Evolutionary conservation across 768 basidiomycete genomes (phyloP).

Genomic region (Rhodosporidiobolus odoratus): DNA sequence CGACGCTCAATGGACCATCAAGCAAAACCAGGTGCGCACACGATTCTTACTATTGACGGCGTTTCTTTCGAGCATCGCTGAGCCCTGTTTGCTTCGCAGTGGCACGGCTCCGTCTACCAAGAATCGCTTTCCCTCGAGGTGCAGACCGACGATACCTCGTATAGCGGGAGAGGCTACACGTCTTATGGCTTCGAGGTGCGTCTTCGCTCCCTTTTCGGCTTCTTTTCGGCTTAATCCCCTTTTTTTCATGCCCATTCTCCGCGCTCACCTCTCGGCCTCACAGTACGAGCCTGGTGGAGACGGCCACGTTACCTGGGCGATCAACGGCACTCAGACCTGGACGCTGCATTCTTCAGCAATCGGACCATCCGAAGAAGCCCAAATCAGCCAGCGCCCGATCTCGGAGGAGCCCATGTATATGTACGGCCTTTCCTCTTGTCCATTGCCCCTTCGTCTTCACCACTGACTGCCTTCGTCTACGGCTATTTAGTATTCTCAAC

Average conservation of each 20-base stretch:
- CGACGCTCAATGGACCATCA: slow-evolving; percentile 46
- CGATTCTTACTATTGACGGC: too few species aligned
- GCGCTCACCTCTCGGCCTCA: slow-evolving; percentile 4
- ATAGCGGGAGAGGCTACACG: slow-evolving; percentile 20
- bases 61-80: too few species aligned
- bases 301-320: slow-evolving; percentile 79
- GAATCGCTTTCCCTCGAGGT: slow-evolving; percentile 29
- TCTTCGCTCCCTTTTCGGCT: background rate
- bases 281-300: slow-evolving; percentile 44
- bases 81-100: background rate
- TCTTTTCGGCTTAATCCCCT: slow-evolving; percentile 3
- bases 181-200: slow-evolving; percentile 27
- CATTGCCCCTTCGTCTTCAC: background rate
- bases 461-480: background rate
- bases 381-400: slow-evolving; percentile 62
- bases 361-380: slow-evolving; percentile 57
- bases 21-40: slow-evolving; percentile 10
- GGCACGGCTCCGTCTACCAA: slow-evolving; percentile 31
- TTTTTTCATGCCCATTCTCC: background rate
- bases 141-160: slow-evolving; percentile 26
- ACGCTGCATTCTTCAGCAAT: slow-evolving; percentile 60
- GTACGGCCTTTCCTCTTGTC: slow-evolving; percentile 47
- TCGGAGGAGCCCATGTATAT: slow-evolving; percentile 91
- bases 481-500: background rate
- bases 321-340: slow-evolving; percentile 65